Conservation (phyloP, 805 yeast genomes). For the Metschnikowia bowlesiae region DNA sequence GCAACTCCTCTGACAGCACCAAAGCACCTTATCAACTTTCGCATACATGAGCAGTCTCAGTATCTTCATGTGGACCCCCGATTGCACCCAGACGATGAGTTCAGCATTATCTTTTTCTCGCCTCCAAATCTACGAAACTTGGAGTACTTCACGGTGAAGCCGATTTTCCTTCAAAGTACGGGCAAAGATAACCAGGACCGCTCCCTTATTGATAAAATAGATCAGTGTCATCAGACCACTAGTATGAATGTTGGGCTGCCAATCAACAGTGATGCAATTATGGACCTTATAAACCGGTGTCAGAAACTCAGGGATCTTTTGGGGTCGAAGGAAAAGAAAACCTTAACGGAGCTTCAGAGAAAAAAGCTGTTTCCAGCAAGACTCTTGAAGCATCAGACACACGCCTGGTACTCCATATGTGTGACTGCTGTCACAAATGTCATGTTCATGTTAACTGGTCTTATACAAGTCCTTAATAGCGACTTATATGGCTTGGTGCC, state of each 20-base stretch:
- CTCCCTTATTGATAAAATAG: constrained; percentile 4
- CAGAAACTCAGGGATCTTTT: constrained; percentile 10
- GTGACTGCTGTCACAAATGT: not conserved
- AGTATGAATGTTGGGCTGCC: constrained; percentile 7
- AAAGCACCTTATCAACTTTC: constrained; percentile 3
- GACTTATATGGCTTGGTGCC: constrained; percentile 21
- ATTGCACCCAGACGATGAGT: not conserved
- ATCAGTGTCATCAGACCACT: not conserved
- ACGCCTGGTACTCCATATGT: not conserved
- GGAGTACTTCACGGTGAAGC: constrained; percentile 74
- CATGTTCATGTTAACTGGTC: not conserved
- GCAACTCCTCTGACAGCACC: not conserved
- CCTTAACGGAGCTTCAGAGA: not conserved
- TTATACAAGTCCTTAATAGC: constrained; percentile 27
- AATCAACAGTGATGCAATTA: constrained; percentile 24
- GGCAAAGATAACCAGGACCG: constrained; percentile 7
- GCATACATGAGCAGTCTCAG: constrained; percentile 1
- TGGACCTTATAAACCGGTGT: constrained; percentile 33
- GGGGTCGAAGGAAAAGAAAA: not conserved
- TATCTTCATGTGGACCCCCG: constrained; percentile 8
- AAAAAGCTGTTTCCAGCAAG: not conserved
- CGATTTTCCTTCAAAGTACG: constrained; percentile 60
- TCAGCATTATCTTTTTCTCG: constrained; percentile 42
- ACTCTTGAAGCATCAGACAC: constrained; percentile 5
- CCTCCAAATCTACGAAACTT: constrained; percentile 68